Percentiles rank a stretch among this genome's conserved stretches.
Evolutionary conservation across 1,284 basidiomycete species (phyloP).

Genomic region (Pascua sp.): DNA sequence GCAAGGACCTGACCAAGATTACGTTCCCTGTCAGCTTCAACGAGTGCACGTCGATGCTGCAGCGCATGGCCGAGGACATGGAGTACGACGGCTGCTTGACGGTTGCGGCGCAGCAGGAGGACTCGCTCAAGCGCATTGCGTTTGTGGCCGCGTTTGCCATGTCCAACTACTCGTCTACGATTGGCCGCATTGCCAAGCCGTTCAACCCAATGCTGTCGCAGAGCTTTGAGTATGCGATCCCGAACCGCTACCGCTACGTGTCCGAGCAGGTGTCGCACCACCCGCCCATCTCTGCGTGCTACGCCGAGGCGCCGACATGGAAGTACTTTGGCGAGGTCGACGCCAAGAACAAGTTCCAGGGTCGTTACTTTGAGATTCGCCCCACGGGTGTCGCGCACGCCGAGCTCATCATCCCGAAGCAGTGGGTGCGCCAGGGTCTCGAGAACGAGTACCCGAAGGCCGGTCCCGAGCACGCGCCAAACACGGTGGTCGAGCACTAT

Average conservation of each 20-base stretch:
- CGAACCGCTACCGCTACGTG: slow-evolving; percentile 86
- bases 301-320: slow-evolving; percentile 85
- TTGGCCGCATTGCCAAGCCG: slow-evolving; percentile 90
- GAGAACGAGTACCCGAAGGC: slow-evolving; percentile 47
- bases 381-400: slow-evolving; percentile 92
- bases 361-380: slow-evolving; percentile 92
- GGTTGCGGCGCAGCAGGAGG: slow-evolving; percentile 67
- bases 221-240: slow-evolving; percentile 91
- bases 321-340: slow-evolving; percentile 84
- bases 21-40: slow-evolving; percentile 93
- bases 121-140: slow-evolving; percentile 78
- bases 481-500: slow-evolving; percentile 46
- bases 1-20: slow-evolving; percentile 95
- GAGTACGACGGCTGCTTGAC: slow-evolving; percentile 88
- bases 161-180: slow-evolving; percentile 93
- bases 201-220: slow-evolving; percentile 73
- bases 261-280: slow-evolving; percentile 96
- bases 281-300: slow-evolving; percentile 95
- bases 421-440: slow-evolving; percentile 50
- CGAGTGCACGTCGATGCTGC: slow-evolving; percentile 93
- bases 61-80: slow-evolving; percentile 80
- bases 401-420: slow-evolving; percentile 71
- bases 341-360: slow-evolving; percentile 85
- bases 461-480: slow-evolving; percentile 37
- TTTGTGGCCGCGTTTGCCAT: slow-evolving; percentile 96